Evolutionary conservation across 257 asterid species (phyloP), one percentile per base, ranked within the genome.

Genomic region (Nicotiana benthamiana): DNA sequence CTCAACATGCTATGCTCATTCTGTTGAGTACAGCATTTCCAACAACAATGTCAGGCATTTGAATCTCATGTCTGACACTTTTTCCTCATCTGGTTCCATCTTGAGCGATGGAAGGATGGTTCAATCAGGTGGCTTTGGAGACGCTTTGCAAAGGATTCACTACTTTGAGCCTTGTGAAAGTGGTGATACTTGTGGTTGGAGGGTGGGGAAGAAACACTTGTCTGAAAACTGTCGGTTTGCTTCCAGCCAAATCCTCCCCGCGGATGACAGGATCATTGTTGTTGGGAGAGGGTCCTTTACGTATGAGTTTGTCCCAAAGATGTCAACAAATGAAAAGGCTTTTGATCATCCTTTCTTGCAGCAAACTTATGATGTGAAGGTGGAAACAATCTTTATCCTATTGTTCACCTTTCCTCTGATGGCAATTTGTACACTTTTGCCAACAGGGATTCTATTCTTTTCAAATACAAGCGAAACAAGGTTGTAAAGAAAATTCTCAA

Each of bases 391-490:
- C 86, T 90, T 63, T 92, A 91, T 81, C 97, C 96, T 2, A 83
- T 91, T 18, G 77, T 92, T 79, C 96, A 92, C 79, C 96, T 92
- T 67, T 88, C 93, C 9, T 88, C 93, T 3, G 94, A 91, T 76
- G 93, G 93, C 2, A 75, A 91, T 77, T 26, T 92, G 1, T 91
- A 90, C 86, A 84, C 90, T 13, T 92, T 92, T 36, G 90, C 96
- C 0, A 90, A 92, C 65, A 80, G 90, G 8, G 91, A 91, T 30
- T 92, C 97, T 3, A 89, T 92, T 17, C 90, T 92, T n/a, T 87
- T 91, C 54, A 70, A 87, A 76, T 90, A 91, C 65, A 91, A 85
- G 56, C 68, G 79, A 22, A 81, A 86, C 64, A 80, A 4, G 20
- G 89, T 91, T 5, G 88, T 85, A 1, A 92, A 89, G 62, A 79